Evolutionary conservation across 139 green algal species (phyloP), one percentile per base, ranked within the genome.

Genomic region (Coccomyxa sp.): DNA sequence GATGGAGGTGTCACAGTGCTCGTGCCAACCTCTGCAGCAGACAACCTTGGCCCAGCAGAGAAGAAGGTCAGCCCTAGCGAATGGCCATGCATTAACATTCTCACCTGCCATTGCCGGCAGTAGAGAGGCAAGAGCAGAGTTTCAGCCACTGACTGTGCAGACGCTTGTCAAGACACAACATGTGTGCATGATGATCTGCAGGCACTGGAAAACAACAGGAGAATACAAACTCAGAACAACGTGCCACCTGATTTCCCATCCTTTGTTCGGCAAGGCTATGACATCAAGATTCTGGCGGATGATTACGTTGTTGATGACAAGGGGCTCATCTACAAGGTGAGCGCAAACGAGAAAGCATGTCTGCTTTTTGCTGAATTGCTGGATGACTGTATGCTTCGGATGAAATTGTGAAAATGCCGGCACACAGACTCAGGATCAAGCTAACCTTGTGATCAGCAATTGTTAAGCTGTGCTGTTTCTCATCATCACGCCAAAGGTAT

Each of bases 181-280:
- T 21, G 9, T 71, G 13, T 80, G 76, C 15, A 63, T 63, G 0
- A 27, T 18, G 18, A 13, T 3, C 15, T 32, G 28, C 88, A 96
- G 92, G 86, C 95, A 7, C 86, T 97, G 23, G 85, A 90, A 27
- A 88, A 94, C 79, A 98, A 98, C 85, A 86, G 85, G 74, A 89
- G 95, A 12, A 94, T 97, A 0, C 96, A 98, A 81, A 77, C 81
- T 16, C 94, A 97, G 82, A 98, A 98, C 83, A 91, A 90, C 16
- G 93, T 89, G 1, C 94, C 95, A 0, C 23, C 60, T 1, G 93
- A 92, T 23, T 98, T 98, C 80, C 96, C 96, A 0, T 83, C 67
- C 0, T 98, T 98, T 83, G 86, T 98, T 13, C 86, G 95, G 13
- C 88, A 96, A 79, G 96, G 97, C 27, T 99, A 96, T 85, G 88